Evolutionary conservation across 441 rosid species (phyloP).

Genomic region (Macaranga tanarius): DNA sequence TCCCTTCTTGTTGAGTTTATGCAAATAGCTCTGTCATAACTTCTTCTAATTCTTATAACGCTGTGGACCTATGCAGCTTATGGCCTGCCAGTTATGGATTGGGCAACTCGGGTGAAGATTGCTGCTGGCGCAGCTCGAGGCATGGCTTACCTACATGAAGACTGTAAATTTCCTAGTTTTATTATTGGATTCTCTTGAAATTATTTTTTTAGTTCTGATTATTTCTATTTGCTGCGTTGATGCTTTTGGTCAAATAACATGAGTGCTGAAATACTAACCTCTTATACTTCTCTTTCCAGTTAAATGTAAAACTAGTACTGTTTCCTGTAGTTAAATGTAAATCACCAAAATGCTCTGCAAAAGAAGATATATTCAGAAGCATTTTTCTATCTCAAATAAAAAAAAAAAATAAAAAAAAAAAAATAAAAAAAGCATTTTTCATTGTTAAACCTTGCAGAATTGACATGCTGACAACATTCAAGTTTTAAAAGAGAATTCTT

Average conservation of each 20-base stretch:
- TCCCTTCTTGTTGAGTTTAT: background rate
- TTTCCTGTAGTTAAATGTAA: constrained; percentile 7
- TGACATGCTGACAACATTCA: background rate
- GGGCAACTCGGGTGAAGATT: constrained; percentile 74
- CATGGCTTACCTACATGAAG: constrained; percentile 93
- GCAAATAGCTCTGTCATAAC: constrained; percentile 7
- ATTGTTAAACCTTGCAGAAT: background rate
- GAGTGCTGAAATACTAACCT: background rate
- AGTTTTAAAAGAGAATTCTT: background rate
- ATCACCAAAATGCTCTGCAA: background rate
- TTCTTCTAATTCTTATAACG: constrained; percentile 13
- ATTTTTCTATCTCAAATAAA: too few species aligned
- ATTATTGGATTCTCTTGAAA: constrained; percentile 1
- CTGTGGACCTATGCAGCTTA: constrained; percentile 37
- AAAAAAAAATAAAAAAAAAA: too few species aligned
- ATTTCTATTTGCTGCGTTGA: background rate
- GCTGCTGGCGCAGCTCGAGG: constrained; percentile 99
- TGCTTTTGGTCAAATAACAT: constrained; percentile 4
- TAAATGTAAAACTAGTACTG: background rate
- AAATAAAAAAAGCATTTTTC: too few species aligned
- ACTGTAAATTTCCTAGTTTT: constrained; percentile 56
- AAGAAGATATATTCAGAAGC: constrained; percentile 13
- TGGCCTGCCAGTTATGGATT: constrained; percentile 69
- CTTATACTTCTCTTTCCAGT: background rate
- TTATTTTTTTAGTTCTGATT: background rate